These are phyloP conservation scores for Moricandia arvensis DNA, from an alignment of 345 rosid genomes.

Conservation along the genomic window DNA sequence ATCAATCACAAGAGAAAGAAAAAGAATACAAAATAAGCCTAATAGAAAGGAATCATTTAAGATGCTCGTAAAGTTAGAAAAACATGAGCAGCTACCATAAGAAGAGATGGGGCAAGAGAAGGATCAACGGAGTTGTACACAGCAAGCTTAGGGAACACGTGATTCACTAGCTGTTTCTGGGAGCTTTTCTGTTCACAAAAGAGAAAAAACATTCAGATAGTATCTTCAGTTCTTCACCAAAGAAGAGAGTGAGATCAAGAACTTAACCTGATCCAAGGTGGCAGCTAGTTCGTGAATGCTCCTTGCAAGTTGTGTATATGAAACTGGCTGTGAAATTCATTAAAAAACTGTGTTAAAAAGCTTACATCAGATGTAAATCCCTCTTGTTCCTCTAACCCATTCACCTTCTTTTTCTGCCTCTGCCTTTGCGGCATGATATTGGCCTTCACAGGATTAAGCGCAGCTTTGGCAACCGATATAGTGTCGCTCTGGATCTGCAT, in stretches of 20 bases:
- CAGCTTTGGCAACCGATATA: conserved; percentile 87
- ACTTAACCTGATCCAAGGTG: conserved; percentile 81
- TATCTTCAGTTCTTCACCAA: not conserved
- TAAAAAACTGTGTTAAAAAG: not conserved
- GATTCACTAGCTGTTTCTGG: conserved; percentile 84
- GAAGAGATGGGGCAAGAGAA: conserved; percentile 97
- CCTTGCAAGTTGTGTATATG: conserved; percentile 97
- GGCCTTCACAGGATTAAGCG: conserved; percentile 62
- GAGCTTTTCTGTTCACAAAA: conserved; percentile 68
- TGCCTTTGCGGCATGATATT: conserved; percentile 75
- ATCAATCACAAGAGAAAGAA: conserved; percentile 22
- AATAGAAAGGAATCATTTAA: not conserved
- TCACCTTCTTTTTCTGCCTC: conserved; percentile 58
- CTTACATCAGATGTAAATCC: not conserved
- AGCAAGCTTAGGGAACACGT: conserved; percentile 95
- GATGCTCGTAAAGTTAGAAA: not conserved
- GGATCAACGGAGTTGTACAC: conserved; percentile 99
- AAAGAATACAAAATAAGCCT: not conserved
- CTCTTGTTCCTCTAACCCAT: not conserved
- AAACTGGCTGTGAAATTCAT: conserved; percentile 69
- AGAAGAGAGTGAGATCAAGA: conserved; percentile 1
- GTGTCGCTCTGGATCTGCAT: conserved; percentile 95
- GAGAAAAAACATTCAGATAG: conserved; percentile 18
- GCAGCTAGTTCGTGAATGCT: conserved; percentile 98
- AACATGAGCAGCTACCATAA: conserved; percentile 59